These are phyloP conservation scores for Cladophialophora psammophila DNA, from an alignment of 2,329 filamentous ascomycete genomes.

Conservation along the genomic window DNA sequence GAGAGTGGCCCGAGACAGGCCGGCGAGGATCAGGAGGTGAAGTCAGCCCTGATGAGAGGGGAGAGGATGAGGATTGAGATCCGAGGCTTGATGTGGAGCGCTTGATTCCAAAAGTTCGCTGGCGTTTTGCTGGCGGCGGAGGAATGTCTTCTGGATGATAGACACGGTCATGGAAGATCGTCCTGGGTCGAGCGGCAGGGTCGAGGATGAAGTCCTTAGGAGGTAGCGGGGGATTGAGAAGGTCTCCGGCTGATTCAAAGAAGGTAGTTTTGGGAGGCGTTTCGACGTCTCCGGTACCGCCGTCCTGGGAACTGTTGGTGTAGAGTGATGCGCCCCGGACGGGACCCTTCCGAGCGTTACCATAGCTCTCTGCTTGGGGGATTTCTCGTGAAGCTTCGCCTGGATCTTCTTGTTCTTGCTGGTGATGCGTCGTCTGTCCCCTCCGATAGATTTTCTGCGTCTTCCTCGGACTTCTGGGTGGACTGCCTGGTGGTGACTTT, in stretches of 20 bases:
- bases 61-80: slow-evolving; percentile 14
- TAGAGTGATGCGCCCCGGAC: slow-evolving; percentile 60
- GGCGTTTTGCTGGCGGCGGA: slow-evolving; percentile 66
- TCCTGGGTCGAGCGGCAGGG: slow-evolving; percentile 78
- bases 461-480: slow-evolving; percentile 57
- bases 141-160: slow-evolving; percentile 96
- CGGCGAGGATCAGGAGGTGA: slow-evolving; percentile 10
- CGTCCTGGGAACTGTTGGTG: slow-evolving; percentile 48
- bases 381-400: slow-evolving; percentile 43
- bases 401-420: slow-evolving; percentile 48
- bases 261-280: slow-evolving; percentile 90
- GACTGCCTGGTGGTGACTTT: slow-evolving; percentile 38
- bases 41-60: slow-evolving; percentile 10
- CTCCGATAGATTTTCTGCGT: slow-evolving; percentile 75
- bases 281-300: slow-evolving; percentile 56
- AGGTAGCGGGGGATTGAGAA: slow-evolving; percentile 89
- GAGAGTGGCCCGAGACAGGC: slow-evolving; percentile 17
- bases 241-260: slow-evolving; percentile 91
- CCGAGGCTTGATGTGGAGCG: slow-evolving; percentile 19
- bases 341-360: slow-evolving; percentile 39
- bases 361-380: slow-evolving; percentile 13
- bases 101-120: slow-evolving; percentile 48
- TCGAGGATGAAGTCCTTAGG: slow-evolving; percentile 82
- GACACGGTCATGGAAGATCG: slow-evolving; percentile 95
- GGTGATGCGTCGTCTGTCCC: slow-evolving; percentile 73